Conservation (phyloP, 192 early-diverging fungal genomes). For the Umbelopsis vinacea region DNA sequence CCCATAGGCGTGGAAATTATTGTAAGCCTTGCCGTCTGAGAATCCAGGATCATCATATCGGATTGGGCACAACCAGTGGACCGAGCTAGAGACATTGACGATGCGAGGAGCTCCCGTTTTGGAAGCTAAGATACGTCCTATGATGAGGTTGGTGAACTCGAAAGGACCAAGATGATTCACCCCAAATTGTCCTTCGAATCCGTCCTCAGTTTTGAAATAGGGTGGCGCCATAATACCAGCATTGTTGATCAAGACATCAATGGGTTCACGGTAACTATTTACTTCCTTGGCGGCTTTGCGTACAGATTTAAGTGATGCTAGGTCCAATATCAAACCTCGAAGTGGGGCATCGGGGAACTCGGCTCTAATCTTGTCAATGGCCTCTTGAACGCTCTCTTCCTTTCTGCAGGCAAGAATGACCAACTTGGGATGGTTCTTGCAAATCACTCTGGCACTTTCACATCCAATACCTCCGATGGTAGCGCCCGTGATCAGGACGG, state of each 20-base stretch:
- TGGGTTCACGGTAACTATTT: not conserved
- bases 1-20: conserved; percentile 28
- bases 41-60: conserved; percentile 25
- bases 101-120: conserved; percentile 7
- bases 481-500: conserved; percentile 12
- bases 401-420: conserved; percentile 28
- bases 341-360: not conserved
- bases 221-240: conserved; percentile 62
- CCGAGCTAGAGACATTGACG: conserved; percentile 12
- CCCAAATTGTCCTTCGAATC: conserved; percentile 67
- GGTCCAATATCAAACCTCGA: not conserved
- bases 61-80: conserved; percentile 11
- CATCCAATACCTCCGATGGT: conserved; percentile 12
- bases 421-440: conserved; percentile 25
- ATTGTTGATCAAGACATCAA: conserved; percentile 15
- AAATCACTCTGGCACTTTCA: conserved; percentile 17
- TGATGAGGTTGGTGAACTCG: conserved; percentile 42
- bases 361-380: not conserved
- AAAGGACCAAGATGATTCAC: conserved; percentile 69
- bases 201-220: conserved; percentile 52
- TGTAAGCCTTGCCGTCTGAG: not conserved
- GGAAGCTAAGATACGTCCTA: conserved; percentile 10
- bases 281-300: conserved; percentile 26
- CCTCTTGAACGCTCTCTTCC: conserved; percentile 13
- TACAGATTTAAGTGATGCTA: conserved; percentile 18